Percentiles rank a stretch among this genome's conserved stretches.
Evolutionary conservation across 1,139 yeast species (phyloP).

Genomic region (Yarrowia galli): DNA sequence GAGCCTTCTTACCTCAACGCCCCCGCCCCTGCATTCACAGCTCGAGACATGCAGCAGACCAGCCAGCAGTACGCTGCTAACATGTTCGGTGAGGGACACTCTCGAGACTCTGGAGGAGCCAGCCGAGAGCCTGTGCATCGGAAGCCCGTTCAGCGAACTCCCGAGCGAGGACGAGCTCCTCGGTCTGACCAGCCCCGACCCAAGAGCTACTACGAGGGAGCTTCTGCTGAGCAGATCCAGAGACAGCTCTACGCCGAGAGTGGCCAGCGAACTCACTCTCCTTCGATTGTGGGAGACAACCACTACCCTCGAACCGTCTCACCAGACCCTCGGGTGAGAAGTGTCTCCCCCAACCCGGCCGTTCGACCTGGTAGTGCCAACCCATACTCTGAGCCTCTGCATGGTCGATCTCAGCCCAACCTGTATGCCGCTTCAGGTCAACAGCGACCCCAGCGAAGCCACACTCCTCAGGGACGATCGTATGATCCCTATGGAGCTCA

Average conservation of each 20-base stretch:
- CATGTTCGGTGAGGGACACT: slow-evolving; percentile 43
- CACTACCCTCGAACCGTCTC: slow-evolving; percentile 38
- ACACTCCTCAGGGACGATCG: slow-evolving; percentile 29
- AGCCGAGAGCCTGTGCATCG: slow-evolving; percentile 29
- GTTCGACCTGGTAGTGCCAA: slow-evolving; percentile 31
- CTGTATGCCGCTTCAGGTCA: slow-evolving; percentile 16
- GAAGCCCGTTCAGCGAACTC: slow-evolving; percentile 32
- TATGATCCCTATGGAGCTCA: slow-evolving; percentile 22
- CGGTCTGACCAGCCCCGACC: slow-evolving; percentile 31
- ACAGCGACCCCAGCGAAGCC: slow-evolving; percentile 29
- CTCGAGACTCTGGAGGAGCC: slow-evolving; percentile 33
- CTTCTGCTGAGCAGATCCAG: slow-evolving; percentile 34
- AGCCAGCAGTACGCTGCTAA: slow-evolving; percentile 46
- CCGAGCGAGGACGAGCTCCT: slow-evolving; percentile 26
- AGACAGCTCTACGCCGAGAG: slow-evolving; percentile 27
- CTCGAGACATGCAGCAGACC: slow-evolving; percentile 50
- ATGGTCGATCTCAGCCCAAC: slow-evolving; percentile 33
- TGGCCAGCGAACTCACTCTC: slow-evolving; percentile 14
- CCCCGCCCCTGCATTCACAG: slow-evolving; percentile 50
- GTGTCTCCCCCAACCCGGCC: slow-evolving; percentile 35
- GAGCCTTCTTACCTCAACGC: slow-evolving; percentile 44
- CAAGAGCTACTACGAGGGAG: slow-evolving; percentile 37
- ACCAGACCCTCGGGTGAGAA: slow-evolving; percentile 25
- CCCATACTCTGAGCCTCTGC: slow-evolving; percentile 35
- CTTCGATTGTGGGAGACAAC: slow-evolving; percentile 35